A percentile compares a stretch with the other conserved stretches of the same genome.
Conservation (phyloP, 306 rosid species). For the Luffa aegyptiaca region DNA sequence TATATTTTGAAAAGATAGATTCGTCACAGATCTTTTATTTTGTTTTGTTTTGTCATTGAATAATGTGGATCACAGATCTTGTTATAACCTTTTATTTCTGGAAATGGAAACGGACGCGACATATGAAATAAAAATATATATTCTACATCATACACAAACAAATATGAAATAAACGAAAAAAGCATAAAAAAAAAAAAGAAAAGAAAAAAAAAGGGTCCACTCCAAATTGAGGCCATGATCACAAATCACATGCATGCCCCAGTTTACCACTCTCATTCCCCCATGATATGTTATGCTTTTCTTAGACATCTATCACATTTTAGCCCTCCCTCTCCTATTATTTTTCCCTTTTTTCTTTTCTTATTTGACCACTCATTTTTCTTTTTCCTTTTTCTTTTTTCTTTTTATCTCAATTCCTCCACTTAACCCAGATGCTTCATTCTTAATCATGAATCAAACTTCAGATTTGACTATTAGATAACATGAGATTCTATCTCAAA, state of each 20-base stretch:
- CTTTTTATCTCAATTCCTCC: background rate
- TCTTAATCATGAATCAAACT: background rate
- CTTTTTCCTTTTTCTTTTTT: background rate
- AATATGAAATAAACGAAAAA: background rate
- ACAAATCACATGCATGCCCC: conserved; percentile 15
- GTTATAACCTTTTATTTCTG: background rate
- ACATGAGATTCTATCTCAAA: too few species aligned
- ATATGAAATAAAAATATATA: background rate
- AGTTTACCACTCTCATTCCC: background rate
- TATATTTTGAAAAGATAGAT: background rate
- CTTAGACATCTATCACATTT: conserved; percentile 18
- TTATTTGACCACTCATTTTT: background rate
- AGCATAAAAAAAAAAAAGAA: background rate
- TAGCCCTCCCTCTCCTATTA: conserved; percentile 2
- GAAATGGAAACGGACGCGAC: background rate
- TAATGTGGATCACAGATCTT: background rate
- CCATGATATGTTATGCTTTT: conserved; percentile 28
- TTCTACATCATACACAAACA: background rate
- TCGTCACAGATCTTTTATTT: background rate
- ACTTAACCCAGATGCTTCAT: background rate
- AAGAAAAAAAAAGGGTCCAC: background rate
- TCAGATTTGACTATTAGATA: background rate
- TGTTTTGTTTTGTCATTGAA: background rate
- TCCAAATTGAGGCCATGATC: background rate
- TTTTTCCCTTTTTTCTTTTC: background rate